Evolutionary conservation across 192 early-diverging fungal species (phyloP), one percentile per base, ranked within the genome.

Genomic region (Geranomyces michiganensis): DNA sequence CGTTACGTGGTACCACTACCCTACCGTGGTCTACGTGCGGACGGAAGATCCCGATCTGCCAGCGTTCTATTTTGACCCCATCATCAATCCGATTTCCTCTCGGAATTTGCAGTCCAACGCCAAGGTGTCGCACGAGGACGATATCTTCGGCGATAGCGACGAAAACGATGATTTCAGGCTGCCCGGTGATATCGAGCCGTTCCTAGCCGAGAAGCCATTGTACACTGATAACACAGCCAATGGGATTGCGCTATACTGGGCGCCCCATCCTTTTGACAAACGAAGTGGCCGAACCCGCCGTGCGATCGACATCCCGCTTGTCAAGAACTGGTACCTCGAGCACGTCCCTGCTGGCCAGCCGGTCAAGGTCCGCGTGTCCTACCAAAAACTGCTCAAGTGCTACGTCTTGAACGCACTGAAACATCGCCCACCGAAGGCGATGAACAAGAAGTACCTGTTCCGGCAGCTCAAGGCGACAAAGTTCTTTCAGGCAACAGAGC

Each of bases 291-390:
- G 85, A 36, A 96, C 90, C 21, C 87, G 97, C 14, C 88, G 97
- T 72, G 95, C 96, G 0, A 84, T 90, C 77, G 97, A 99, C 81
- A 83, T 99, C 31, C 94, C 96, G 10, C 81, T 99, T 41, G 92
- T 99, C 51, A 96, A 97, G 85, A 91, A 89, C 58, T 99, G 97
- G 97, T 99, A 98, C 75, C 82, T 99, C 75, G 97, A 99, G 74
- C 97, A 96, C 79, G 93, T 92, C 70, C 92, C 96, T 21, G 86
- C 90, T 14, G 90, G 89, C 17, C 90, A 95, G 77, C 97, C 97
- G 17, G 95, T 97, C 68, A 99, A 99, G 79, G 94, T 97, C 62
- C 91, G 97, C 19, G 97, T 99, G 14, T 98, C 96, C 9, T 97
- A 97, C 82, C 97, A 99, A 78, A 97, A 98, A 82, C 81, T 99